These are phyloP conservation scores for Teunomyces atbi DNA, from an alignment of 805 yeast species.

Conservation along the genomic window DNA sequence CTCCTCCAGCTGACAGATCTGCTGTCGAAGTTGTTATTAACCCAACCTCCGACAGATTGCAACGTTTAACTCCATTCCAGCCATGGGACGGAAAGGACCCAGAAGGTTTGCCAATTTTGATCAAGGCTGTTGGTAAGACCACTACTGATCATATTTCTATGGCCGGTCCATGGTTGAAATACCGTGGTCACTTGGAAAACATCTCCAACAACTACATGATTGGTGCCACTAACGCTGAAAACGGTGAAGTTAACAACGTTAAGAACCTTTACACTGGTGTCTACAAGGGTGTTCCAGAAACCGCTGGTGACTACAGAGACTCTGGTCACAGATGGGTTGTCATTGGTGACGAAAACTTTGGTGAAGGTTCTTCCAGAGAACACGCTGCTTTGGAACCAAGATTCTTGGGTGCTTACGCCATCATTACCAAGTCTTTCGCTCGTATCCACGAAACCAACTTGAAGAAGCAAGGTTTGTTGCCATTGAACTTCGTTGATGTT, in stretches of 20 bases:
- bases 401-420: conserved; percentile 97
- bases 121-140: conserved; percentile 96
- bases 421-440: conserved; percentile 96
- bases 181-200: conserved; percentile 99
- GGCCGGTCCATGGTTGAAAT: conserved; percentile 99
- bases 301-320: conserved; percentile 93
- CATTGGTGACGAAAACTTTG: conserved; percentile 95
- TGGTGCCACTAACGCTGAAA: conserved; percentile 98
- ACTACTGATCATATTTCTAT: conserved; percentile 99
- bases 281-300: conserved; percentile 94
- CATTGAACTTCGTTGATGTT: conserved; percentile 87
- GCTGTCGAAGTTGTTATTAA: conserved; percentile 70
- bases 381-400: conserved; percentile 99
- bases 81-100: conserved; percentile 98
- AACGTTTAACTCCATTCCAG: conserved; percentile 88
- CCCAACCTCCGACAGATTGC: conserved; percentile 95
- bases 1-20: conserved; percentile 88
- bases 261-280: conserved; percentile 90
- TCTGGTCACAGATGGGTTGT: conserved; percentile 94
- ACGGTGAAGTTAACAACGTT: conserved; percentile 88
- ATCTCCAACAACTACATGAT: conserved; percentile 99
- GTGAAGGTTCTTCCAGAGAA: conserved; percentile 99
- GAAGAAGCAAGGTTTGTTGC: conserved; percentile 98
- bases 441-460: conserved; percentile 99
- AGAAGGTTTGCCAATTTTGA: conserved; percentile 82